Conservation (phyloP, 2,329 filamentous ascomycete genomes). For the Ustulina deusta region DNA sequence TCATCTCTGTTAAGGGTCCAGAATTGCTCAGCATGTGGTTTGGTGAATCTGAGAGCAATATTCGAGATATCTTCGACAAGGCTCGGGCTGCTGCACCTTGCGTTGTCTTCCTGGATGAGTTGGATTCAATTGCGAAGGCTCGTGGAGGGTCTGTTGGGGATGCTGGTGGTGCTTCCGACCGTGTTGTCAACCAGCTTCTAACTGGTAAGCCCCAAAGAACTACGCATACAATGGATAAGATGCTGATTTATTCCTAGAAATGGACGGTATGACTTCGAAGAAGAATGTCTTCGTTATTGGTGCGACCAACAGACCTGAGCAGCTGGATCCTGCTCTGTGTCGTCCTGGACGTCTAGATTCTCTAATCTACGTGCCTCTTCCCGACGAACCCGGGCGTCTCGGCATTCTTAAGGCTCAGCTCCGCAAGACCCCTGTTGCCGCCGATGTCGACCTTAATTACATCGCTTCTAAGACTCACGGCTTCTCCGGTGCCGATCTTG, state of each 20-base stretch:
- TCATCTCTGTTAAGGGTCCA: slow-evolving; percentile 99
- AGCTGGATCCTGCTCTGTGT: slow-evolving; percentile 97
- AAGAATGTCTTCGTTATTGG: slow-evolving; percentile 99
- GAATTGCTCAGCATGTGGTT: slow-evolving; percentile 99
- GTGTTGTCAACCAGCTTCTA: slow-evolving; percentile 99
- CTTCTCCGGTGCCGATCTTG: slow-evolving; percentile 99
- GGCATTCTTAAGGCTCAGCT: slow-evolving; percentile 95
- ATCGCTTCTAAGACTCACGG: slow-evolving; percentile 98
- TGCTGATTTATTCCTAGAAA: slow-evolving; percentile 73
- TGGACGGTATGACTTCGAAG: slow-evolving; percentile 99
- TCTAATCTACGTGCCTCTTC: slow-evolving; percentile 96
- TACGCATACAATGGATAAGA: background rate
- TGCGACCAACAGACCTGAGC: slow-evolving; percentile 97
- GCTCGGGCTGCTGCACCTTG: slow-evolving; percentile 97
- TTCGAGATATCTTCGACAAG: slow-evolving; percentile 99
- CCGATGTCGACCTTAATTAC: slow-evolving; percentile 87
- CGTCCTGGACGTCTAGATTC: slow-evolving; percentile 99
- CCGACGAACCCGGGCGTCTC: slow-evolving; percentile 89
- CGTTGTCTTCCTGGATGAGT: slow-evolving; percentile 97
- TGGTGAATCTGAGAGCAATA: slow-evolving; percentile 99
- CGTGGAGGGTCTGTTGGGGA: slow-evolving; percentile 97
- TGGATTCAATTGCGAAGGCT: slow-evolving; percentile 99
- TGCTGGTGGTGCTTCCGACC: slow-evolving; percentile 97
- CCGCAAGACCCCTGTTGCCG: slow-evolving; percentile 93
- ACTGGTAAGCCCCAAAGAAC: slow-evolving; percentile 75